Evolutionary conservation across 2,329 filamentous ascomycete species (phyloP).

Genomic region (Zelopaecilomyces penicillatus): DNA sequence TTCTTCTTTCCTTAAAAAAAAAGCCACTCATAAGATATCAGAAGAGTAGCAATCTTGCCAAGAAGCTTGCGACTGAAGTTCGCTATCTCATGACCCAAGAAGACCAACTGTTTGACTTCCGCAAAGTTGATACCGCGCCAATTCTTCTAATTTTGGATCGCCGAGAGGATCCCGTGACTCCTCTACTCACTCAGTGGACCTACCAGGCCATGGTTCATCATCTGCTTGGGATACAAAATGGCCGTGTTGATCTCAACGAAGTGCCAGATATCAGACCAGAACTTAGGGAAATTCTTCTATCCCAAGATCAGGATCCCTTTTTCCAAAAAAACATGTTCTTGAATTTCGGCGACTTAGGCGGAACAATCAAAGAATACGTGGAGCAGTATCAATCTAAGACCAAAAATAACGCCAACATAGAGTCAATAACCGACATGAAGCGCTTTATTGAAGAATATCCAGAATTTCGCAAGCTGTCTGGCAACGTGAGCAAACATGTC

Average conservation of each 20-base stretch:
- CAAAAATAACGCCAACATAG: conserved; percentile 92
- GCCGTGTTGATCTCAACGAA: conserved; percentile 79
- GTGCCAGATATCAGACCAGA: conserved; percentile 80
- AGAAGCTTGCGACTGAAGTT: conserved; percentile 88
- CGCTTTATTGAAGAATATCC: conserved; percentile 98
- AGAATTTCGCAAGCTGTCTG: conserved; percentile 92
- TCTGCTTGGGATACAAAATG: conserved; percentile 85
- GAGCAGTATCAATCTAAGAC: conserved; percentile 97
- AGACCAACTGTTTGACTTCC: conserved; percentile 92
- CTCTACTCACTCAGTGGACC: conserved; percentile 93
- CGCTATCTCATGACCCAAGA: conserved; percentile 92
- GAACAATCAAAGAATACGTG: conserved; percentile 97
- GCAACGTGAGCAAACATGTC: conserved; percentile 97
- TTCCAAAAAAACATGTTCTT: conserved; percentile 99
- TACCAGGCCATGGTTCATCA: conserved; percentile 99
- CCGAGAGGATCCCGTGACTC: conserved; percentile 89
- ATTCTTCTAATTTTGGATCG: conserved; percentile 86
- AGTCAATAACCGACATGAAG: conserved; percentile 98
- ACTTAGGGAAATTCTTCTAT: conserved; percentile 87
- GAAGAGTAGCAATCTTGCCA: conserved; percentile 80
- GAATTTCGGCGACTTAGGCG: conserved; percentile 91
- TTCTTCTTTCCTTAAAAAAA: conserved; percentile 87
- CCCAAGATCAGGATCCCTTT: conserved; percentile 95
- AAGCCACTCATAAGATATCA: conserved; percentile 90
- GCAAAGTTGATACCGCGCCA: conserved; percentile 87